Percentiles rank a stretch among this genome's conserved stretches.
Conservation (phyloP, 345 rosid genomes). For the Rhizophora mangle region DNA sequence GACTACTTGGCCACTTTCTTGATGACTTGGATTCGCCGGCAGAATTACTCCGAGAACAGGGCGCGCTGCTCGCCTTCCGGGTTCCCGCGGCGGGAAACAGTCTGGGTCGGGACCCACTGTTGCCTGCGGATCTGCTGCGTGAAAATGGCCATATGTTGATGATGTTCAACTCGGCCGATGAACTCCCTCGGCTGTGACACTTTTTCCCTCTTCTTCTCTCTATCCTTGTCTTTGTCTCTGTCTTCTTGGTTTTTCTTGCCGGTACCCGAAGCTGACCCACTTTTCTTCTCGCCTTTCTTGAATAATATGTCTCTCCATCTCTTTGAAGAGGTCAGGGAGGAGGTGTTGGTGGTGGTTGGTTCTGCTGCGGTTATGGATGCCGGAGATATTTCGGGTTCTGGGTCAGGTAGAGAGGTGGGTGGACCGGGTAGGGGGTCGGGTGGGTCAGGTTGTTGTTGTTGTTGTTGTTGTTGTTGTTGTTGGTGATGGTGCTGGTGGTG, state of each 20-base stretch:
- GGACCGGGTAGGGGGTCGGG: no score
- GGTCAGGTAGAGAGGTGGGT: not conserved
- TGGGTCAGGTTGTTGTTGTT: slow-evolving; percentile 1
- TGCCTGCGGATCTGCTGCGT: slow-evolving; percentile 80
- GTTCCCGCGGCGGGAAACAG: slow-evolving; percentile 30
- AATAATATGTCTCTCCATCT: slow-evolving; percentile 70
- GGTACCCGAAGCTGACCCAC: not conserved
- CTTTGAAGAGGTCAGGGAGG: slow-evolving; percentile 38
- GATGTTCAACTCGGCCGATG: slow-evolving; percentile 60
- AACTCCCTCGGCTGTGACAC: not conserved
- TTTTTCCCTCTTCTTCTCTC: slow-evolving; percentile 31
- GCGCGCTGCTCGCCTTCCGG: slow-evolving; percentile 77
- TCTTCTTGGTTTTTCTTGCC: slow-evolving; percentile 3
- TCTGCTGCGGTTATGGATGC: slow-evolving; percentile 9
- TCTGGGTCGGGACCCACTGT: slow-evolving; percentile 49
- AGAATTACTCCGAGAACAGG: slow-evolving; percentile 77
- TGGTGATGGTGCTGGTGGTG: slow-evolving; percentile 14
- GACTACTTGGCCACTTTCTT: slow-evolving; percentile 65
- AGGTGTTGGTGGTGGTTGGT: not conserved
- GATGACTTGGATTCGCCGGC: slow-evolving; percentile 54
- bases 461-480: slow-evolving; percentile 8
- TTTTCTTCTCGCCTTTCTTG: slow-evolving; percentile 50
- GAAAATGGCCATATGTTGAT: slow-evolving; percentile 84
- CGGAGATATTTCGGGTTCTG: slow-evolving; percentile 8
- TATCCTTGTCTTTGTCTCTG: slow-evolving; percentile 19